phyloP scores from a whole-genome alignment of 208 protist genomes.

The Herpetomonas samuelpessoai region DNA sequence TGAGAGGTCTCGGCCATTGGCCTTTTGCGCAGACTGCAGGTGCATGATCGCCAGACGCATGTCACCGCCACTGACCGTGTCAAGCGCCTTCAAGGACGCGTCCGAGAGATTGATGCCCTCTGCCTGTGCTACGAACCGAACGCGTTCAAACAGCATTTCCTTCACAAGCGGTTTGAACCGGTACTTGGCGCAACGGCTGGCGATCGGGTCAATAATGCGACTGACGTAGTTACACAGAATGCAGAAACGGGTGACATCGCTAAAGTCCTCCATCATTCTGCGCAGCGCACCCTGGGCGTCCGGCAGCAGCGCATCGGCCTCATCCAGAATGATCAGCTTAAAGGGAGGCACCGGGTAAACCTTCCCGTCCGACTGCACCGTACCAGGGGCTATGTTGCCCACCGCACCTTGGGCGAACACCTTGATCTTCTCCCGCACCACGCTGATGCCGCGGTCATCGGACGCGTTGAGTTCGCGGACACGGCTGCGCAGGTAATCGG shows the following conservation, averaged over 20 bases:
- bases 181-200: constrained; percentile 99
- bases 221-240: constrained; percentile 99
- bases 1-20: constrained; percentile 68
- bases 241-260: constrained; percentile 98
- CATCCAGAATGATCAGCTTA: constrained; percentile 99
- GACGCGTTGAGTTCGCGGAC: constrained; percentile 99
- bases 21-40: constrained; percentile 92
- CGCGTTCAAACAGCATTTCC: constrained; percentile 75
- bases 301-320: constrained; percentile 98
- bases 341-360: constrained; percentile 90
- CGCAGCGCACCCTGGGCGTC: constrained; percentile 98
- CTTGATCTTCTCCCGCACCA: constrained; percentile 99
- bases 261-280: constrained; percentile 98
- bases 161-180: constrained; percentile 96
- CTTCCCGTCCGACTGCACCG: constrained; percentile 80
- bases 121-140: constrained; percentile 81
- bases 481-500: constrained; percentile 76
- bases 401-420: constrained; percentile 95
- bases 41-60: constrained; percentile 96
- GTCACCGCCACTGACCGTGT: constrained; percentile 93
- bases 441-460: constrained; percentile 99
- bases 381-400: constrained; percentile 40
- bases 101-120: constrained; percentile 85
- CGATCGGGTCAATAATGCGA: constrained; percentile 98
- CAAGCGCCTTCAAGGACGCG: constrained; percentile 70